A percentile compares a stretch with the other conserved stretches of the same genome.
These are phyloP conservation scores for Tricholoma bakamatsutake DNA, from an alignment of 768 basidiomycete species.

Conservation along the genomic window DNA sequence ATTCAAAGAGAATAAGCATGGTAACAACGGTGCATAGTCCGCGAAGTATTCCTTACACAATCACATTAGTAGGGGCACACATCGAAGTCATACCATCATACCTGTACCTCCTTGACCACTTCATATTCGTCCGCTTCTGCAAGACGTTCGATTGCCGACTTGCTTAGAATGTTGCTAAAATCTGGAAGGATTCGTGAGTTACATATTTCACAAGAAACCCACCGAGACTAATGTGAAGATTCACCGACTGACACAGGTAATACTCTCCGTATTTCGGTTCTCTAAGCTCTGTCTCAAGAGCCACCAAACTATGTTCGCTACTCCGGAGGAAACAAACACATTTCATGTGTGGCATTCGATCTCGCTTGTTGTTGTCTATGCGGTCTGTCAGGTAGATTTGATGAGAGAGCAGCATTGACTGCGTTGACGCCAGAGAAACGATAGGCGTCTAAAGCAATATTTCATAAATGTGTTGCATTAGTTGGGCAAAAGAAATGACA, in stretches of 20 bases:
- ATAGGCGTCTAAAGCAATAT: constrained; percentile 73
- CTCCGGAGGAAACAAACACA: constrained; percentile 92
- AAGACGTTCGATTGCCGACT: constrained; percentile 84
- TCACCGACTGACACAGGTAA: constrained; percentile 96
- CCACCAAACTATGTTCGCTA: constrained; percentile 75
- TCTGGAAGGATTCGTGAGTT: constrained; percentile 43
- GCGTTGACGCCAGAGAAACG: constrained; percentile 90
- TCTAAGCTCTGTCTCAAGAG: constrained; percentile 75
- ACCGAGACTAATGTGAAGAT: constrained; percentile 29
- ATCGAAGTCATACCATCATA: constrained; percentile 26
- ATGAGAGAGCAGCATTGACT: constrained; percentile 87
- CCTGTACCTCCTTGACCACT: constrained; percentile 95
- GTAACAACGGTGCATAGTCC: constrained; percentile 86
- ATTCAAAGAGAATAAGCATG: constrained; percentile 84
- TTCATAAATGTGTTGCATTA: neutral
- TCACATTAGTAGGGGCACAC: constrained; percentile 1
- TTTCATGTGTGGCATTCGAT: constrained; percentile 94
- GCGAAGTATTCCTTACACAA: constrained; percentile 87
- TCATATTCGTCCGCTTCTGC: constrained; percentile 96
- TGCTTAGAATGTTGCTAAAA: constrained; percentile 92
- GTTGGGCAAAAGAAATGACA: neutral
- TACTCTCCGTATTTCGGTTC: constrained; percentile 97
- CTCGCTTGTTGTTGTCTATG: constrained; percentile 90
- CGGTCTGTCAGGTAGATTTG: constrained; percentile 98
- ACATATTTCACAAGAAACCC: constrained; percentile 7